Conservation (phyloP, 768 basidiomycete genomes). For the Nidularia sp. region DNA sequence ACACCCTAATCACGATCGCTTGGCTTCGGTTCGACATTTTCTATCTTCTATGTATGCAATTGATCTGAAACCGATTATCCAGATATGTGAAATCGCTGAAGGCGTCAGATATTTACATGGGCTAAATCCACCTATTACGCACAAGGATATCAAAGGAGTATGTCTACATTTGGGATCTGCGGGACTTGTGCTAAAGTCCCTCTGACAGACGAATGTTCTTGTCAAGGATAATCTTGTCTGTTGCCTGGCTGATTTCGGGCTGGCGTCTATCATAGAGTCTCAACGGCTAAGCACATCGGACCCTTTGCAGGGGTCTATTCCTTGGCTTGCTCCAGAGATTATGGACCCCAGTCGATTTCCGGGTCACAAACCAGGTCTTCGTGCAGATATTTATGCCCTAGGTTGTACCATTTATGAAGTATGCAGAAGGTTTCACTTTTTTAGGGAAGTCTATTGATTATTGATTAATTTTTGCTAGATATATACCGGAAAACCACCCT, state of each 20-base stretch:
- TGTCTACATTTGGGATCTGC: constrained; percentile 1
- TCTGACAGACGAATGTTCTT: constrained; percentile 11
- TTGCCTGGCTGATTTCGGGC: constrained; percentile 15
- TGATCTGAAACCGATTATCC: background rate
- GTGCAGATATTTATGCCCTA: constrained; percentile 13
- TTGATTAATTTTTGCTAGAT: constrained; percentile 3
- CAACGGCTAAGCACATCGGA: constrained; percentile 8
- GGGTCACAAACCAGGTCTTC: background rate
- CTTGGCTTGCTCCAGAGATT: constrained; percentile 15
- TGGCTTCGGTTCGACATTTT: constrained; percentile 11
- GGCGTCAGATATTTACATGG: constrained; percentile 34
- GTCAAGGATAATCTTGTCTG: constrained; percentile 12
- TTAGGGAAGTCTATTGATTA: background rate
- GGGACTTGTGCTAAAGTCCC: background rate
- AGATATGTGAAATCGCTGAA: constrained; percentile 24
- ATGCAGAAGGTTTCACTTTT: background rate
- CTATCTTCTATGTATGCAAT: background rate
- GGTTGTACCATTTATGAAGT: constrained; percentile 16
- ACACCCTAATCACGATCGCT: constrained; percentile 18
- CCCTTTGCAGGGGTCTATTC: constrained; percentile 9
- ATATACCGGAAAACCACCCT: constrained; percentile 9
- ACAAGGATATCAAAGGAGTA: constrained; percentile 38
- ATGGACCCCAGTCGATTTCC: constrained; percentile 3
- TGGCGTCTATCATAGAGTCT: constrained; percentile 14
- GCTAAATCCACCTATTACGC: constrained; percentile 33